Evolutionary conservation across 345 rosid species (phyloP).

Genomic region (Combretum micranthum): DNA sequence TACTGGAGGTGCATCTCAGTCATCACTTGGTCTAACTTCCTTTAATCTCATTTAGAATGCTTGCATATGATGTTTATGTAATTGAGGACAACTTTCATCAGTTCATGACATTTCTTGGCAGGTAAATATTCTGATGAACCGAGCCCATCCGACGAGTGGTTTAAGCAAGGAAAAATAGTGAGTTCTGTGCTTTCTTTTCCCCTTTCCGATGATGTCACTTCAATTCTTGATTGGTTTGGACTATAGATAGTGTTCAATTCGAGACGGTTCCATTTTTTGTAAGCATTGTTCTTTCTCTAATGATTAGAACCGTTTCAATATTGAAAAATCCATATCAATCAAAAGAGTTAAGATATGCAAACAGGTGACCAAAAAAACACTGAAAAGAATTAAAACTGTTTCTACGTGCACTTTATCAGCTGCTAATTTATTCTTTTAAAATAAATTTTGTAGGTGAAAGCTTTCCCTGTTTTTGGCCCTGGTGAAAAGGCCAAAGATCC

Average conservation of each 20-base stretch:
- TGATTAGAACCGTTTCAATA: too few species aligned
- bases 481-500: slow-evolving; percentile 81
- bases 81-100: neutral
- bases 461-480: slow-evolving; percentile 62
- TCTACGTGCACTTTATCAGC: too few species aligned
- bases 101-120: slow-evolving; percentile 10
- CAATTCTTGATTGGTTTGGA: neutral
- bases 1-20: slow-evolving; percentile 52
- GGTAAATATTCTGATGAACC: slow-evolving; percentile 87
- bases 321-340: too few species aligned
- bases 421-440: neutral
- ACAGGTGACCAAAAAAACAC: too few species aligned
- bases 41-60: neutral
- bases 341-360: too few species aligned
- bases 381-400: too few species aligned
- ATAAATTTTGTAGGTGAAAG: slow-evolving; percentile 50
- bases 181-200: slow-evolving; percentile 6
- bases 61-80: neutral
- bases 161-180: slow-evolving; percentile 75
- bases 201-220: neutral
- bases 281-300: neutral
- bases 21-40: neutral
- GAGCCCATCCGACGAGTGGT: slow-evolving; percentile 77
- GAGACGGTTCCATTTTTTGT: neutral
- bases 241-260: neutral